phyloP scores from a whole-genome alignment of 2,329 filamentous ascomycete genomes.

The Dactylellina haptotyla region DNA sequence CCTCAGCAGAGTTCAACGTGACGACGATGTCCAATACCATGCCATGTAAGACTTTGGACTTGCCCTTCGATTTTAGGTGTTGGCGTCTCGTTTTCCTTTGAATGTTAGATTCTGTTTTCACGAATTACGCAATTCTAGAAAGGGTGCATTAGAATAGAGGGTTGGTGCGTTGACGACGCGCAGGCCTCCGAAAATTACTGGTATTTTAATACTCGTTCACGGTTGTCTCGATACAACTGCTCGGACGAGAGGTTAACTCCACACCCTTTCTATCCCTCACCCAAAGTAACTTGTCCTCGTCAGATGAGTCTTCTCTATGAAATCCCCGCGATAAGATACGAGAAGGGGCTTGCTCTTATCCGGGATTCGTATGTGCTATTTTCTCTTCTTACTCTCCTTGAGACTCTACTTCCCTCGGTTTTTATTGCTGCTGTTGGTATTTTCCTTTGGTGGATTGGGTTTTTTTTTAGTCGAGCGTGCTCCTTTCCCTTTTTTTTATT shows the following conservation, averaged over 20 bases:
- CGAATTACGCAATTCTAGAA: conserved; percentile 33
- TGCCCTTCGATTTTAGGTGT: conserved; percentile 16
- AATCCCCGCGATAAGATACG: conserved; percentile 30
- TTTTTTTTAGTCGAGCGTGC: conserved; percentile 41
- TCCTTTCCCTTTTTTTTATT: conserved; percentile 33
- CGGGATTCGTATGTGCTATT: conserved; percentile 14
- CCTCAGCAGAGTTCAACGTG: conserved; percentile 47
- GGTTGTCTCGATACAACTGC: neutral
- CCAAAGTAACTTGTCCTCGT: neutral
- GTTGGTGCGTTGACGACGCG: neutral
- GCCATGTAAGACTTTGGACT: conserved; percentile 39
- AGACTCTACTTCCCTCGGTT: conserved; percentile 10
- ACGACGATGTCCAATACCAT: conserved; percentile 48
- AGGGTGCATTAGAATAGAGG: conserved; percentile 11
- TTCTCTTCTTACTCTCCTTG: conserved; percentile 41
- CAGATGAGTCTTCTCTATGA: conserved; percentile 33
- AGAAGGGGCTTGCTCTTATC: conserved; percentile 21
- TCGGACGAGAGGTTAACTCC: neutral
- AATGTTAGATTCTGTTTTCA: conserved; percentile 31
- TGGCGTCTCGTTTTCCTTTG: conserved; percentile 19
- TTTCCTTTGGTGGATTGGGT: conserved; percentile 26
- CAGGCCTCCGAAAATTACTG: neutral
- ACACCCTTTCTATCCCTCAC: conserved; percentile 4
- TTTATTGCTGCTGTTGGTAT: conserved; percentile 25
- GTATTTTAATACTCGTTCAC: neutral